Percentiles rank a stretch among this genome's conserved stretches.
Conservation (phyloP, 768 basidiomycete genomes). For the Tulasnella sp. region DNA sequence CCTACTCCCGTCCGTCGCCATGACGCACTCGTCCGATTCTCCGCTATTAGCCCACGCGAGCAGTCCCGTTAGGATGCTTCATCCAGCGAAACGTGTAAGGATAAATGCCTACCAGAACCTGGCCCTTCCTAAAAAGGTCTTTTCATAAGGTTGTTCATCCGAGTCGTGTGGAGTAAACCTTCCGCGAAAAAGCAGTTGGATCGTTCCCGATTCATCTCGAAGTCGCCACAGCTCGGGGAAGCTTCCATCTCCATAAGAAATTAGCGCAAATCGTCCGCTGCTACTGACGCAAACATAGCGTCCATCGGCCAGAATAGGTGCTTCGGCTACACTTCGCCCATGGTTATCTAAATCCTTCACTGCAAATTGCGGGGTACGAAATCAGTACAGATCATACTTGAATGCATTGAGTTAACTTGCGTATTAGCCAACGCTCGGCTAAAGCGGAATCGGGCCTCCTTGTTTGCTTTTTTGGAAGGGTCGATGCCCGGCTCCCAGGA, state of each 20-base stretch:
- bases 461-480: no score
- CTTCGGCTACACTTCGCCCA: conserved; percentile 60
- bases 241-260: conserved; percentile 69
- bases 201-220: conserved; percentile 35
- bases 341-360: conserved; percentile 35
- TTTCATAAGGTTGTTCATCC: conserved; percentile 61
- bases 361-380: conserved; percentile 40
- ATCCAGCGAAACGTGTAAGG: neutral
- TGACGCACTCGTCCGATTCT: conserved; percentile 64
- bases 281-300: conserved; percentile 58
- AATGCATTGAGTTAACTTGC: conserved; percentile 30
- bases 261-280: conserved; percentile 54
- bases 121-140: conserved; percentile 47
- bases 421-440: conserved; percentile 61
- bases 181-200: neutral
- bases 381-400: neutral
- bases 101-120: conserved; percentile 41
- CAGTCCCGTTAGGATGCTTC: neutral
- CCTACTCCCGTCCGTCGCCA: conserved; percentile 60
- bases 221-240: conserved; percentile 74
- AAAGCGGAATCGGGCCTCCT: conserved; percentile 56
- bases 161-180: conserved; percentile 55
- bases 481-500: conserved; percentile 40
- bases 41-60: conserved; percentile 32
- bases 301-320: conserved; percentile 64